Conservation (phyloP, 2,329 filamentous ascomycete species). For the Xylariaceae sp. region DNA sequence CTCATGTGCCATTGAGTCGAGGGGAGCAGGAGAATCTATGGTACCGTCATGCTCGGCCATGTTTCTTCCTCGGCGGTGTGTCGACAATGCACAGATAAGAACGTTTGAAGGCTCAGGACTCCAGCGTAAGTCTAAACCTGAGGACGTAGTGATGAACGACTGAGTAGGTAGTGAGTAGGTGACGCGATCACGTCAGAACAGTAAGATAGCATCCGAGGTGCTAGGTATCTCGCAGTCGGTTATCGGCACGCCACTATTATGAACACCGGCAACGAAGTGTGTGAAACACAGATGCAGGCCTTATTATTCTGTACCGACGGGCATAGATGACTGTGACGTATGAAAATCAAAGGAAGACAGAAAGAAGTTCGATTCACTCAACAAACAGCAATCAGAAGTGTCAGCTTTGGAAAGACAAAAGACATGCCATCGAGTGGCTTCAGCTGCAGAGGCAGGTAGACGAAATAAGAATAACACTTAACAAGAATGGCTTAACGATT, state of each 20-base stretch:
- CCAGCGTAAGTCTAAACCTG: constrained; percentile 12
- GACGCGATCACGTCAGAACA: constrained; percentile 21
- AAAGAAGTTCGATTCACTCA: constrained; percentile 28
- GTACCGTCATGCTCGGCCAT: constrained; percentile 26
- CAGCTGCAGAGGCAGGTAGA: constrained; percentile 1
- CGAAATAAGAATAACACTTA: too few relatives aligned
- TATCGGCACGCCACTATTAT: constrained; percentile 23
- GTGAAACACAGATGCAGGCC: constrained; percentile 20
- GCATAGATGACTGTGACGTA: constrained; percentile 9
- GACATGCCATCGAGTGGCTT: constrained; percentile 22
- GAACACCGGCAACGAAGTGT: constrained; percentile 21
- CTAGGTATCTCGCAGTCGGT: constrained; percentile 18
- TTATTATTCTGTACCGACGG: constrained; percentile 20
- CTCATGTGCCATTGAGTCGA: constrained; percentile 19
- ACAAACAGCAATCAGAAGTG: constrained; percentile 29
- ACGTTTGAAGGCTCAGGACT: constrained; percentile 9
- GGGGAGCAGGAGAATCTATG: constrained; percentile 22
- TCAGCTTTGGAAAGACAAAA: constrained; percentile 14
- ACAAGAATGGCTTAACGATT: constrained; percentile 1
- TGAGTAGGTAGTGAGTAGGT: constrained; percentile 15
- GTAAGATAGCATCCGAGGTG: constrained; percentile 21
- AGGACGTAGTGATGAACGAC: constrained; percentile 15
- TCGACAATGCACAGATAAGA: constrained; percentile 11
- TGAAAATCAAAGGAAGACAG: constrained; percentile 11
- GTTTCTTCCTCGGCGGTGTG: constrained; percentile 12